Percentiles rank a stretch among this genome's conserved stretches.
Evolutionary conservation across 108 stramenopile genomes (phyloP).

Genomic region (Nitzschia sp.): DNA sequence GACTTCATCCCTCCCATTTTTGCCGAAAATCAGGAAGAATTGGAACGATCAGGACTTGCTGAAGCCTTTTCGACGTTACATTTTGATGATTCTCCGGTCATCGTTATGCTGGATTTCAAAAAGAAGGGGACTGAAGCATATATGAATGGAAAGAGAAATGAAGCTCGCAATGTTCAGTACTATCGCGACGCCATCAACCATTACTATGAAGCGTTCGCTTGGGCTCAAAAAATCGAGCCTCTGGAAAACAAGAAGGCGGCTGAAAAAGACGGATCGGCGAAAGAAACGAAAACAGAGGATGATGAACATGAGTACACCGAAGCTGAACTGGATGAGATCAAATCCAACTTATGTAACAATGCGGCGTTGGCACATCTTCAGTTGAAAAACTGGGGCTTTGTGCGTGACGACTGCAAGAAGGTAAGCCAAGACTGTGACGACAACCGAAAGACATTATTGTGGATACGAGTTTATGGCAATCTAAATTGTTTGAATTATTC

Average conservation of each 20-base stretch:
- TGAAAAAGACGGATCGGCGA: conserved; percentile 7
- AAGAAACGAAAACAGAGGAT: conserved; percentile 35
- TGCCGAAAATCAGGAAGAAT: conserved; percentile 65
- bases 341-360: conserved; percentile 71
- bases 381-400: conserved; percentile 87
- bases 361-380: conserved; percentile 81
- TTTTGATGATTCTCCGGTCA: conserved; percentile 76
- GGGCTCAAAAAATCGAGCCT: conserved; percentile 77
- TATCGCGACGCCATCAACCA: conserved; percentile 91
- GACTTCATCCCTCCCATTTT: conserved; percentile 90
- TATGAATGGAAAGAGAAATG: conserved; percentile 74
- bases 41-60: conserved; percentile 69
- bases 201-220: conserved; percentile 81
- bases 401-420: conserved; percentile 70
- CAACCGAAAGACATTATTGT: conserved; percentile 3
- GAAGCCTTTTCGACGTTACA: conserved; percentile 78
- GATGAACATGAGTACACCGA: conserved; percentile 66
- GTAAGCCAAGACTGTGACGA: conserved; percentile 11
- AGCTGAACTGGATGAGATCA: conserved; percentile 66
- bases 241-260: conserved; percentile 17
- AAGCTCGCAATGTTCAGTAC: conserved; percentile 80
- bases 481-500: too few relatives aligned
- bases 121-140: conserved; percentile 80
- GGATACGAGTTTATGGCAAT: too few relatives aligned
- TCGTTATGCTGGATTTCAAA: conserved; percentile 70